Evolutionary conservation across 805 yeast genomes (phyloP).

Genomic region (Teunomyces cretensis): DNA sequence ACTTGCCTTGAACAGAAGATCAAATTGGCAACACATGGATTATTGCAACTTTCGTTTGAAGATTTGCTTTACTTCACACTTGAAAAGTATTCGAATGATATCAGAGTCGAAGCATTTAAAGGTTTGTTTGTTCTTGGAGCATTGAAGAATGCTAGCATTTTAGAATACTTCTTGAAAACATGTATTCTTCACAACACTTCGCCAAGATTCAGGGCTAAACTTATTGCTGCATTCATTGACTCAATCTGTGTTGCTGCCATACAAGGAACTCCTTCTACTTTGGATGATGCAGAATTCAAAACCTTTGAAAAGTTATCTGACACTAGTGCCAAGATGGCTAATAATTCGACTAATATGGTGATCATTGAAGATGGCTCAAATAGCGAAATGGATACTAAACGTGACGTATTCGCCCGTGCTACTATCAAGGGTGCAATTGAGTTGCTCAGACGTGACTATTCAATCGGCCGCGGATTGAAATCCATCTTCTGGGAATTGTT

Average conservation of each 20-base stretch:
- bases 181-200: constrained; percentile 55
- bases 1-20: constrained; percentile 61
- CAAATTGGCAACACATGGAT: constrained; percentile 54
- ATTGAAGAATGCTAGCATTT: constrained; percentile 57
- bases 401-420: constrained; percentile 65
- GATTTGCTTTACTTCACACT: constrained; percentile 56
- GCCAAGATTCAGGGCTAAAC: constrained; percentile 47
- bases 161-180: constrained; percentile 61
- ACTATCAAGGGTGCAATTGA: constrained; percentile 66
- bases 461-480: constrained; percentile 57
- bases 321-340: constrained; percentile 15
- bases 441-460: constrained; percentile 57
- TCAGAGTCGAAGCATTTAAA: constrained; percentile 67
- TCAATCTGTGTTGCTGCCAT: constrained; percentile 68
- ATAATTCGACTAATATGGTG: constrained; percentile 42
- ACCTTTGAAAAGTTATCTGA: constrained; percentile 29
- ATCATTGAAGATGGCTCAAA: constrained; percentile 55
- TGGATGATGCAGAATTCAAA: constrained; percentile 67
- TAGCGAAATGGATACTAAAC: constrained; percentile 48
- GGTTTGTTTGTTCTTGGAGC: constrained; percentile 77
- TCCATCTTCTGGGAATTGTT: constrained; percentile 66
- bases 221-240: constrained; percentile 47
- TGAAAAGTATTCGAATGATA: constrained; percentile 45
- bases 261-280: constrained; percentile 54
- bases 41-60: constrained; percentile 50